phyloP scores from a whole-genome alignment of 768 basidiomycete genomes.

The Heimioporus sp. region DNA sequence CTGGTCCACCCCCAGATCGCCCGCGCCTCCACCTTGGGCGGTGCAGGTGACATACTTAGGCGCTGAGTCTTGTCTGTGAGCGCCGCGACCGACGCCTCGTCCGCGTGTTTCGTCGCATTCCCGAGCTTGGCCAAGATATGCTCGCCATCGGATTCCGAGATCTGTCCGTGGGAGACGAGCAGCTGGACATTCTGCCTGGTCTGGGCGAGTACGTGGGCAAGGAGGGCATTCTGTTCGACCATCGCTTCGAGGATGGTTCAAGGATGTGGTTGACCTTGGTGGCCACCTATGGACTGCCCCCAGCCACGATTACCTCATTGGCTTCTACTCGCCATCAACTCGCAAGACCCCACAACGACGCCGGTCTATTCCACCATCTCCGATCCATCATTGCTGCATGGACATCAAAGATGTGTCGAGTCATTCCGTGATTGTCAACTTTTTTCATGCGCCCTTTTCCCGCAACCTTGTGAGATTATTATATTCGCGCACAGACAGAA shows the following conservation, averaged over 20 bases:
- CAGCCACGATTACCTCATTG: conserved; percentile 22
- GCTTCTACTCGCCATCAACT: neutral
- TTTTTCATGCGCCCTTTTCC: too few species aligned
- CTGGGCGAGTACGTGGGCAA: conserved; percentile 43
- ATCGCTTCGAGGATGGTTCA: conserved; percentile 4
- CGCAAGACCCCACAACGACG: too few species aligned
- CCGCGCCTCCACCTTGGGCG: conserved; percentile 26
- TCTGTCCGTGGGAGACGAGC: conserved; percentile 41
- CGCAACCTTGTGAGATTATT: too few species aligned
- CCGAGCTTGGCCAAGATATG: conserved; percentile 39
- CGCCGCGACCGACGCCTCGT: conserved; percentile 14
- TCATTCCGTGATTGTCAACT: too few species aligned
- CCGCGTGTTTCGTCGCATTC: conserved; percentile 19
- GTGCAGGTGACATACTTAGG: conserved; percentile 24
- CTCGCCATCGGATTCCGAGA: conserved; percentile 39
- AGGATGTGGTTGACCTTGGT: neutral
- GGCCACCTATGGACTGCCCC: conserved; percentile 12
- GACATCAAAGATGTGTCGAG: too few species aligned
- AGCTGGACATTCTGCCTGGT: conserved; percentile 47
- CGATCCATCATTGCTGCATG: too few species aligned
- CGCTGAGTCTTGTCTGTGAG: conserved; percentile 22
- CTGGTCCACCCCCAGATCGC: conserved; percentile 30
- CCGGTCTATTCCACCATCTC: too few species aligned
- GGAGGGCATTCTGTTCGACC: conserved; percentile 21
- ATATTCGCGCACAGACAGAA: too few species aligned